Conservation (phyloP, 345 rosid genomes). For the Brassica cretica region DNA sequence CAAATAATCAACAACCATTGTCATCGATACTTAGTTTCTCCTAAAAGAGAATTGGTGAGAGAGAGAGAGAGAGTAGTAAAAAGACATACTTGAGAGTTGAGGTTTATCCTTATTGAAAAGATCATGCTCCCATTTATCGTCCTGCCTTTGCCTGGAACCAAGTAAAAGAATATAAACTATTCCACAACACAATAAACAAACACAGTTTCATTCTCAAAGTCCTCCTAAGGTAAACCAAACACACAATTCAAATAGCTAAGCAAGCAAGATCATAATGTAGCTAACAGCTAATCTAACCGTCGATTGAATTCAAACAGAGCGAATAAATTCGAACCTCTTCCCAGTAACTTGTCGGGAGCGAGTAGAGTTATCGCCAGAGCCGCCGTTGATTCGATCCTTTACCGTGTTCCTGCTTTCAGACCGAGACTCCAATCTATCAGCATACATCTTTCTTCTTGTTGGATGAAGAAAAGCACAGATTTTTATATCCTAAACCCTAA, state of each 20-base stretch:
- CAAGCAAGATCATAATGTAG: conserved; percentile 7
- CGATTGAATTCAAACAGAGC: not conserved
- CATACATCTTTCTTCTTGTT: conserved; percentile 59
- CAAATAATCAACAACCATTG: conserved; percentile 48
- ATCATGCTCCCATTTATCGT: conserved; percentile 99
- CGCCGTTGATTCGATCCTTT: conserved; percentile 81
- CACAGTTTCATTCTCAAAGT: conserved; percentile 1
- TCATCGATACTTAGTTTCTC: conserved; percentile 40
- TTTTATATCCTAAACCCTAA: conserved; percentile 34
- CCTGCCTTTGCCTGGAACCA: conserved; percentile 85
- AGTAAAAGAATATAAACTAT: conserved; percentile 7
- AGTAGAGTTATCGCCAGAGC: conserved; percentile 48
- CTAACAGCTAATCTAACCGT: not conserved
- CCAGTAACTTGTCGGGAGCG: conserved; percentile 67
- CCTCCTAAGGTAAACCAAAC: not conserved
- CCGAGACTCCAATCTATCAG: conserved; percentile 87
- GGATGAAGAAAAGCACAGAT: conserved; percentile 5
- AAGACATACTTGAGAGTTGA: conserved; percentile 66
- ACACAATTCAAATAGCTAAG: not conserved
- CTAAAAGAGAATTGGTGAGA: conserved; percentile 32
- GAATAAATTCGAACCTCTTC: conserved; percentile 57
- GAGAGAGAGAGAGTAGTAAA: conserved; percentile 18
- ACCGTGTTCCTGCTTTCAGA: conserved; percentile 60
- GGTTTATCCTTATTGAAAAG: conserved; percentile 57
- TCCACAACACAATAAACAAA: not conserved